Evolutionary conservation across 768 basidiomycete species (phyloP).

Genomic region (Hygrophorus pudorinus): DNA sequence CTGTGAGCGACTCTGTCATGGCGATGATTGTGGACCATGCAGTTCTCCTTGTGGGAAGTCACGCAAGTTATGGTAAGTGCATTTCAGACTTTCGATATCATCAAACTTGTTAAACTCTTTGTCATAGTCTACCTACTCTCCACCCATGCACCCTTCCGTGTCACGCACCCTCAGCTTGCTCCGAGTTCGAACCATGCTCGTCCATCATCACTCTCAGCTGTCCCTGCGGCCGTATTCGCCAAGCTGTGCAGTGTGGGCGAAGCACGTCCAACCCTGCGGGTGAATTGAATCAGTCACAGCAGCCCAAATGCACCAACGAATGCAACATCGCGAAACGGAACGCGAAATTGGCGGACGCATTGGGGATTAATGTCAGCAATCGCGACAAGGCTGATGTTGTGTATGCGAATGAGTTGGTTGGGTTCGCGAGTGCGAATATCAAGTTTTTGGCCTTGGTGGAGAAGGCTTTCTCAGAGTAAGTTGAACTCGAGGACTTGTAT

Average conservation of each 20-base stretch:
- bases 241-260: slow-evolving; percentile 64
- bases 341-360: slow-evolving; percentile 78
- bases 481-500: slow-evolving; percentile 19
- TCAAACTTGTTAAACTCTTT: not conserved
- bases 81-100: slow-evolving; percentile 1
- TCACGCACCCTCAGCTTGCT: slow-evolving; percentile 83
- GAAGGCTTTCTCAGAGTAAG: slow-evolving; percentile 72
- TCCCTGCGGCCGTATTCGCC: slow-evolving; percentile 74
- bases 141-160: slow-evolving; percentile 75
- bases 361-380: slow-evolving; percentile 65
- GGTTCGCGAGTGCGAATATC: slow-evolving; percentile 47
- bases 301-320: slow-evolving; percentile 71
- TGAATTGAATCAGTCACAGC: slow-evolving; percentile 13
- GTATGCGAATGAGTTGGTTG: slow-evolving; percentile 55
- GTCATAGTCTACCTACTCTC: slow-evolving; percentile 45
- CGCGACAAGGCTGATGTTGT: slow-evolving; percentile 30
- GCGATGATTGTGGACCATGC: slow-evolving; percentile 73
- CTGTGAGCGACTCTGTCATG: slow-evolving; percentile 78
- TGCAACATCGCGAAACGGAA: slow-evolving; percentile 84
- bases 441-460: slow-evolving; percentile 71
- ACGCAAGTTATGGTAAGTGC: slow-evolving; percentile 67
- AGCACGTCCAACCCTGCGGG: slow-evolving; percentile 31
- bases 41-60: slow-evolving; percentile 75
- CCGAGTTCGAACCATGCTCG: slow-evolving; percentile 71
- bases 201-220: slow-evolving; percentile 61